Conservation (phyloP, 257 asterid genomes). For the Mentha longifolia region DNA sequence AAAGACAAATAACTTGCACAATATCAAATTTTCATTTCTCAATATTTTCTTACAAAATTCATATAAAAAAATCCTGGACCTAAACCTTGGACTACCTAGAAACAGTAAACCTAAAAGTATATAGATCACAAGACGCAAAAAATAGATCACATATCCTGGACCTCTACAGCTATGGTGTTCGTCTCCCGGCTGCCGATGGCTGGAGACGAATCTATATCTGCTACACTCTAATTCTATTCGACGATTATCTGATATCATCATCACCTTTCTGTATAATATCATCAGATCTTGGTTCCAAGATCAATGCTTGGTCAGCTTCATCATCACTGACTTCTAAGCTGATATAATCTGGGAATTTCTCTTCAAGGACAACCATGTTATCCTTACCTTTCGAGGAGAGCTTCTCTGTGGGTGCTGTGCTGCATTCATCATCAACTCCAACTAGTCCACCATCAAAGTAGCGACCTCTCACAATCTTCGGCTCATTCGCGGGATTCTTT, state of each 20-base stretch:
- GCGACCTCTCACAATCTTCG: constrained; percentile 68
- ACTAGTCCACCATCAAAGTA: constrained; percentile 78
- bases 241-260: constrained; percentile 27
- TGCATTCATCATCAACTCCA: constrained; percentile 41
- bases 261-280: not conserved
- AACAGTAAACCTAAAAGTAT: constrained; percentile 21
- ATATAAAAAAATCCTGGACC: constrained; percentile 26
- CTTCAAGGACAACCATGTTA: constrained; percentile 44
- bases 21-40: constrained; percentile 21
- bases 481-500: constrained; percentile 50
- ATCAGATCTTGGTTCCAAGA: not conserved
- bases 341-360: constrained; percentile 65
- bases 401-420: constrained; percentile 35
- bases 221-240: constrained; percentile 30
- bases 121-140: not conserved
- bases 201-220: constrained; percentile 29
- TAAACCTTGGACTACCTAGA: constrained; percentile 37
- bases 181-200: constrained; percentile 21
- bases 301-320: constrained; percentile 21
- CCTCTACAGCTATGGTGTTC: constrained; percentile 12
- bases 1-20: not conserved
- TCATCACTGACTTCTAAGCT: constrained; percentile 57
- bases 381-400: constrained; percentile 48
- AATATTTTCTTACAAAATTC: constrained; percentile 23
- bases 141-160: not conserved